phyloP scores from a whole-genome alignment of 2,329 filamentous ascomycete species.

The Xylaria polymorpha region DNA sequence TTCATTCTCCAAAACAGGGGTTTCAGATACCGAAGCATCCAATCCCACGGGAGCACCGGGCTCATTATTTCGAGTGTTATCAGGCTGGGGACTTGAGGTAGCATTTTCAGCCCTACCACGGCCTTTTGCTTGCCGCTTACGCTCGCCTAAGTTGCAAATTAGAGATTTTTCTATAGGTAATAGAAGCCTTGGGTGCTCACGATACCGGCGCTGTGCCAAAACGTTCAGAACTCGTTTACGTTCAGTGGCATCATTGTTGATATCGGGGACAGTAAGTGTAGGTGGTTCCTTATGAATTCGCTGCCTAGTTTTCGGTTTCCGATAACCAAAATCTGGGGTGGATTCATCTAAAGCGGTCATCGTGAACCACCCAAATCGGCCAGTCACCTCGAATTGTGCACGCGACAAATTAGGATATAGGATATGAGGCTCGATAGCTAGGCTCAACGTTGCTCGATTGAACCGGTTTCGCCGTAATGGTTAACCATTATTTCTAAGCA shows the following conservation, averaged over 20 bases:
- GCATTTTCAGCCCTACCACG: constrained; percentile 2
- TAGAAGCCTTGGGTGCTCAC: constrained; percentile 47
- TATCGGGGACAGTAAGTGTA: constrained; percentile 58
- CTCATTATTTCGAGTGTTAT: neutral
- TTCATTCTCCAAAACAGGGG: neutral
- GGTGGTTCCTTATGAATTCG: constrained; percentile 55
- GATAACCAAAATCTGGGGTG: constrained; percentile 3
- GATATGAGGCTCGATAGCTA: neutral
- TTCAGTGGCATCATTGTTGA: constrained; percentile 63
- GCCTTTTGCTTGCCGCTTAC: constrained; percentile 30
- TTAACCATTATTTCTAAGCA: constrained; percentile 28
- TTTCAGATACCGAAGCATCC: constrained; percentile 8
- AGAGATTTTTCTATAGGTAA: neutral
- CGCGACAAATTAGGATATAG: neutral
- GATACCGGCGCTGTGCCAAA: constrained; percentile 65
- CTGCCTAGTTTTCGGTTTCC: constrained; percentile 51
- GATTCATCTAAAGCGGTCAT: constrained; percentile 17
- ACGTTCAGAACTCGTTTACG: constrained; percentile 66
- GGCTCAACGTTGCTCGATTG: neutral
- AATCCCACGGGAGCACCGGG: neutral
- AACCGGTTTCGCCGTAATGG: constrained; percentile 9
- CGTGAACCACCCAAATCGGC: neutral
- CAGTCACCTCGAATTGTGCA: neutral
- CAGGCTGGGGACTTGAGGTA: constrained; percentile 5
- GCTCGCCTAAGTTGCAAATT: constrained; percentile 33